Base-by-base conservation (phyloP, 768 basidiomycete species). In the Mrakia blollopis region DNA sequence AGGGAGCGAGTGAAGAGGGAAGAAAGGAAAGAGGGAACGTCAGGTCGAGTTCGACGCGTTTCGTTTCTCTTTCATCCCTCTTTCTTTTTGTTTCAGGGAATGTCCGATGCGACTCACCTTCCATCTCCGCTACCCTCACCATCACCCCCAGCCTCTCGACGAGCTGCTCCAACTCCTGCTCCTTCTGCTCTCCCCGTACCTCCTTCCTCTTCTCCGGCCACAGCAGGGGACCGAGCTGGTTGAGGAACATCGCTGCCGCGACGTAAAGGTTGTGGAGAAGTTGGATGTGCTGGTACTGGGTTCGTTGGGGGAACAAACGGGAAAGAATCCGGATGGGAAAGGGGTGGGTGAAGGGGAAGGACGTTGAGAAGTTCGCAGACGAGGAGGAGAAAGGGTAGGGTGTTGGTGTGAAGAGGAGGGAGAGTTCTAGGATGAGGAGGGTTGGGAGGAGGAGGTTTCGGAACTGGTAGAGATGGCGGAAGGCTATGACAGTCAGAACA, bases 151-250 rank as follows among this genome's bases (percentile, higher is more conserved):
- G 41, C 35, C 57, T 44, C 41, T 47, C 57, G 0, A 68, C 54
- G 39, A 70, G 3, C 37, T 35, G 13, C 13, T 54, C 54, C 35
- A 74, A 54, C 63, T 69, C 68, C 25, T 23, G 37, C 73, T 50
- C 61, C 18, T 67, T 44, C 44, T 70, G 18, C 44, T 72, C 63
- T 16, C 35, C 62, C 3, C 30, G 50, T n/a, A n/a, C 25, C 21
- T 57, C 37, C 21, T n/a, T 28, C 32, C 41, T n/a, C 41, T 28
- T 18, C 39, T 11, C 2, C 50, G 30, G 32, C 25, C 52, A 68
- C 21, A 78, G n/a, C 47, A 78, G 44, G 4, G 77, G 77, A 3
- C 63, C 77, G 32, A 78, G 57, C 47, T 78, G 77, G 32, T 74
- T 74, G 67, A 74, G 52, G 41, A 50, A 32, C 72, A 78, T 74